These are phyloP conservation scores for Xerocomellus chrysenteron DNA, from an alignment of 768 basidiomycete genomes.

Conservation along the genomic window DNA sequence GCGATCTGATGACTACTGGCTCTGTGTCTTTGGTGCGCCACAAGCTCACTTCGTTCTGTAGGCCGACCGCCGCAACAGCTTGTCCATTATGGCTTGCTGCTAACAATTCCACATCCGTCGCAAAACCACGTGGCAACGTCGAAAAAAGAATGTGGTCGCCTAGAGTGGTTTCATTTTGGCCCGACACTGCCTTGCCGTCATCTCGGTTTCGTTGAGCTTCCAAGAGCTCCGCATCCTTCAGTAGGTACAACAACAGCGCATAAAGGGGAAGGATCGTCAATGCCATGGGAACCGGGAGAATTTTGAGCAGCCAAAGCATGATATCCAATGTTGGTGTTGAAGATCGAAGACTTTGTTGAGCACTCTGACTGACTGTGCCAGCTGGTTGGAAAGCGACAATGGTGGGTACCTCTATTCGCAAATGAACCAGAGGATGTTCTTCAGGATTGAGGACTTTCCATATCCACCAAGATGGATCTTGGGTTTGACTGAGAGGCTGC, in stretches of 20 bases:
- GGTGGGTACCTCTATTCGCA: slow-evolving; percentile 79
- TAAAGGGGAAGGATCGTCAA: slow-evolving; percentile 74
- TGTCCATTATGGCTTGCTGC: slow-evolving; percentile 68
- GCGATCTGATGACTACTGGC: slow-evolving; percentile 48
- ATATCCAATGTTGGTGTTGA: slow-evolving; percentile 53
- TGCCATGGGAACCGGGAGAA: slow-evolving; percentile 82
- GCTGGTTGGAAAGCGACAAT: slow-evolving; percentile 65
- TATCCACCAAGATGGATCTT: slow-evolving; percentile 59
- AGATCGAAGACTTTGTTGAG: slow-evolving; percentile 39
- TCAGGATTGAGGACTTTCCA: slow-evolving; percentile 80
- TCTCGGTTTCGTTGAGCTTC: slow-evolving; percentile 76
- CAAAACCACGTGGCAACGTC: slow-evolving; percentile 77
- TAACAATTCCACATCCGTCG: slow-evolving; percentile 80
- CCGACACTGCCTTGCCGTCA: slow-evolving; percentile 40
- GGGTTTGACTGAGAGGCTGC: slow-evolving; percentile 29
- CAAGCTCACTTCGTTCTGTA: slow-evolving; percentile 74
- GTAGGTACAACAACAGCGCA: slow-evolving; percentile 74
- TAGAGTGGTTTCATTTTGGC: slow-evolving; percentile 29
- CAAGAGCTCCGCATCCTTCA: slow-evolving; percentile 89
- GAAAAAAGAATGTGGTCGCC: slow-evolving; percentile 53
- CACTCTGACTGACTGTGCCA: slow-evolving; percentile 24
- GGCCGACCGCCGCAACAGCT: slow-evolving; percentile 65
- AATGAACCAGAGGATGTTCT: slow-evolving; percentile 62
- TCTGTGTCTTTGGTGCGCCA: slow-evolving; percentile 54
- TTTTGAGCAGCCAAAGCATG: slow-evolving; percentile 73